Percentiles rank a stretch among this genome's conserved stretches.
phyloP scores from a whole-genome alignment of 192 early-diverging fungal species.

The Rhizophagus clarus region DNA sequence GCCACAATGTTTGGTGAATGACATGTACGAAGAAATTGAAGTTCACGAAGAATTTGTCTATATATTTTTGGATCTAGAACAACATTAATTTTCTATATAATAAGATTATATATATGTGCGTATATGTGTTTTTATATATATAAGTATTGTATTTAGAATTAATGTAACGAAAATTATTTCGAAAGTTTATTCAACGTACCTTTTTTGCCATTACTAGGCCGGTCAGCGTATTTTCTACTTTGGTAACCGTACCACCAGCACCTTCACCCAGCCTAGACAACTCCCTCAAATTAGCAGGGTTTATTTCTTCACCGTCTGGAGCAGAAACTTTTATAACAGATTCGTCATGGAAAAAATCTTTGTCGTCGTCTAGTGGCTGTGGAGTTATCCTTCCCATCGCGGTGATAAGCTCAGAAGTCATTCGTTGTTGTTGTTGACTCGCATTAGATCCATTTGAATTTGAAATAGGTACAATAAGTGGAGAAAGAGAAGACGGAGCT shows the following conservation, averaged over 20 bases:
- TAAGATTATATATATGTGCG: background rate
- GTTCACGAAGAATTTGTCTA: conserved; percentile 87
- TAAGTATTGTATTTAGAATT: too few relatives aligned
- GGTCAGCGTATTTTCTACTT: conserved; percentile 77
- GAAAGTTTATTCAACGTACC: conserved; percentile 48
- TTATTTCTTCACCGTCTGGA: conserved; percentile 20
- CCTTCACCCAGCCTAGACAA: conserved; percentile 83
- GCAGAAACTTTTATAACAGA: background rate
- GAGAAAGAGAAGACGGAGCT: conserved; percentile 31
- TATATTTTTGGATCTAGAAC: conserved; percentile 71
- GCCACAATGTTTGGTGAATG: conserved; percentile 92
- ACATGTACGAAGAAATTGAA: conserved; percentile 87
- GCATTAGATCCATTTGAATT: background rate
- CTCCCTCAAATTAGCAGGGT: conserved; percentile 1
- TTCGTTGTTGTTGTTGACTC: background rate
- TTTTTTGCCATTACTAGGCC: conserved; percentile 91
- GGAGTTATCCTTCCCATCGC: conserved; percentile 1
- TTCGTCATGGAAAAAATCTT: background rate
- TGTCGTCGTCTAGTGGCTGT: conserved; percentile 1
- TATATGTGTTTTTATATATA: too few relatives aligned
- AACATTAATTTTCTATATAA: conserved; percentile 57
- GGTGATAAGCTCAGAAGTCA: conserved; percentile 2
- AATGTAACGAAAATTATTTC: too few relatives aligned
- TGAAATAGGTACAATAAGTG: conserved; percentile 20
- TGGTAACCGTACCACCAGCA: conserved; percentile 86